These are phyloP conservation scores for Torulaspora microellipsoides DNA, from an alignment of 805 yeast species.

Conservation along the genomic window DNA sequence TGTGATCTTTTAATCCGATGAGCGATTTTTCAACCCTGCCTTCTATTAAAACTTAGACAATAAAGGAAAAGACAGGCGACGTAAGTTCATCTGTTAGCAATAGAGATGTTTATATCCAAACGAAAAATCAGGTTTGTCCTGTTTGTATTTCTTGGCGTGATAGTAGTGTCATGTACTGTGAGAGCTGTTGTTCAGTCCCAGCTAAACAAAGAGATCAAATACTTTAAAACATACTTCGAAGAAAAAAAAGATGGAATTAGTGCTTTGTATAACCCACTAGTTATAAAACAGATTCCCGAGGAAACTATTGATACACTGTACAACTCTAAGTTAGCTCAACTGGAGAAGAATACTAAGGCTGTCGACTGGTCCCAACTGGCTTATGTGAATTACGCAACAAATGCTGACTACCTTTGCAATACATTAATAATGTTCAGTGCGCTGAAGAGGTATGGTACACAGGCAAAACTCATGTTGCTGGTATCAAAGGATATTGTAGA, in stretches of 20 bases:
- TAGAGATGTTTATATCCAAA: slow-evolving; percentile 22
- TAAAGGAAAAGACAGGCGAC: too few relatives aligned
- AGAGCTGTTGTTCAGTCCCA: slow-evolving; percentile 29
- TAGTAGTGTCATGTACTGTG: slow-evolving; percentile 13
- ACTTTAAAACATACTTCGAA: slow-evolving; percentile 27
- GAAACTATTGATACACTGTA: slow-evolving; percentile 26
- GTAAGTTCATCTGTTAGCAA: neutral
- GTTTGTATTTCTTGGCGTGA: slow-evolving; percentile 7
- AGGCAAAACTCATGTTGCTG: slow-evolving; percentile 46
- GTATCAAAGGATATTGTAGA: slow-evolving; percentile 32
- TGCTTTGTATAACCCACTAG: slow-evolving; percentile 27
- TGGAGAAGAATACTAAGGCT: slow-evolving; percentile 7
- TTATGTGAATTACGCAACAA: slow-evolving; percentile 59
- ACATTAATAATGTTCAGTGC: slow-evolving; percentile 46
- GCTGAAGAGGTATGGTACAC: slow-evolving; percentile 36
- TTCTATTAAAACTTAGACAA: too few relatives aligned
- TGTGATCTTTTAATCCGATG: too few relatives aligned
- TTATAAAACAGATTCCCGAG: slow-evolving; percentile 29
- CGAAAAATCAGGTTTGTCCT: slow-evolving; percentile 22
- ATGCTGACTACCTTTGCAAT: slow-evolving; percentile 46
- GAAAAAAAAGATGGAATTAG: slow-evolving; percentile 25
- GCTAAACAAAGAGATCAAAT: slow-evolving; percentile 27
- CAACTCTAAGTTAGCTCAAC: slow-evolving; percentile 7
- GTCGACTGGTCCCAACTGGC: slow-evolving; percentile 46
- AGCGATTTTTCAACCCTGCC: too few relatives aligned